Conservation (phyloP, 805 yeast genomes). For the Lachancea sp. region DNA sequence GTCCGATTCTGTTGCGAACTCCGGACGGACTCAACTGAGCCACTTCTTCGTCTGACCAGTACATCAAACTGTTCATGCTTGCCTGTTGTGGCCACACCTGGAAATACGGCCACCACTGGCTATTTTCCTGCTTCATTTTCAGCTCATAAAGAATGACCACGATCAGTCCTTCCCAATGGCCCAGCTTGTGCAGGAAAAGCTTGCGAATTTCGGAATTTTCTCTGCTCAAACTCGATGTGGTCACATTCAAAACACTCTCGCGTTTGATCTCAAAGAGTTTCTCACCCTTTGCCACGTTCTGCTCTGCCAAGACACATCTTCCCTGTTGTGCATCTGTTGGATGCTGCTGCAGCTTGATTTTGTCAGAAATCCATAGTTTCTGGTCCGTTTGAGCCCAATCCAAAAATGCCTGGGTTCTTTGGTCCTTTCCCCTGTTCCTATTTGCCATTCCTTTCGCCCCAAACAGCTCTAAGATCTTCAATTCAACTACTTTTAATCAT, state of each 20-base stretch:
- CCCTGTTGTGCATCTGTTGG: conserved; percentile 58
- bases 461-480: background rate
- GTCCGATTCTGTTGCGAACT: conserved; percentile 65
- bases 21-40: conserved; percentile 58
- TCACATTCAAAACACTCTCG: conserved; percentile 48
- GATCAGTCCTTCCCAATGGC: conserved; percentile 77
- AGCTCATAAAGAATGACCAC: conserved; percentile 59
- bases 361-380: conserved; percentile 44
- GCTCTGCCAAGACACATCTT: conserved; percentile 63
- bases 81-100: conserved; percentile 53
- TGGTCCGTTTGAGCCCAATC: conserved; percentile 41
- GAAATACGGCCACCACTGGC: conserved; percentile 68
- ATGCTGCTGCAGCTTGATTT: conserved; percentile 51
- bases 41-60: conserved; percentile 66
- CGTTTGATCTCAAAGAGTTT: conserved; percentile 66
- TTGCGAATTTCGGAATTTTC: conserved; percentile 30
- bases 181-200: conserved; percentile 33
- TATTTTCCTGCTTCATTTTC: conserved; percentile 37
- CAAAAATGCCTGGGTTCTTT: conserved; percentile 36
- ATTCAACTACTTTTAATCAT: background rate
- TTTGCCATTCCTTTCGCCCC: no score
- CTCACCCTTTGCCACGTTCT: conserved; percentile 57
- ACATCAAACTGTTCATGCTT: conserved; percentile 63
- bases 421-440: background rate
- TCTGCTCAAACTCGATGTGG: conserved; percentile 43